Base-by-base conservation (phyloP, 768 basidiomycete species). In the Psilocybe azurescens region DNA sequence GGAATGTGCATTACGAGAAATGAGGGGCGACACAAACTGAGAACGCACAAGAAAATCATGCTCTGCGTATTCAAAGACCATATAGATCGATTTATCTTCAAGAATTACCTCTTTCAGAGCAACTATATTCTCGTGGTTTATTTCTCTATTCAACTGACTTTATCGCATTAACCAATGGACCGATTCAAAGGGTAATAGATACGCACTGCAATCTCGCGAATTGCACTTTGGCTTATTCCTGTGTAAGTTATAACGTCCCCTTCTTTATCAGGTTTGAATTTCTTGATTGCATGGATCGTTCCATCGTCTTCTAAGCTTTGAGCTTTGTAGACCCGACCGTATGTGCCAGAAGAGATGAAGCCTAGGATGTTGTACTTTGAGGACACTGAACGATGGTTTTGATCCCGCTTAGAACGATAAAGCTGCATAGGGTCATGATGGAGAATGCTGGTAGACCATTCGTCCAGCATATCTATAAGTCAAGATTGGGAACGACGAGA, bases 181-280 rank as follows among this genome's bases (percentile, higher is more conserved):
- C 0, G 6, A 18, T 16, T 2, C 16, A 38, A 18, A 38, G 16
- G 32, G 24, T 24, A 24, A 24, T 20, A 8, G 44, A 33, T 28
- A 79, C 91, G 67, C 66, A 95, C 95, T 57, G 96, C 93, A 66
- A 99, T 99, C 75, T 99, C 97, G 61, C 97, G 83, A 68, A 95
- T 94, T 3, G 97, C 97, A 76, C 94, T 97, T 78, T 99, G 97
- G 73, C 94, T 96, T 68, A 99, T 95, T 2, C 97, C 97, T 9
- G 97, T 98, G 74, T 99, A 99, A 0, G 95, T 95, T 55, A 91
- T 79, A 1, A 95, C 89, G 71, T 99, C 97, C 20, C 97, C 97
- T 78, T 99, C 97, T 76, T 99, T 99, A 83, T 99, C 97, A 0
- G 97, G 97, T 72, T 99, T 99, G 82, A 99, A 99, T 75, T 99